Conservation (phyloP, 805 yeast genomes). For the Barnettozyma pratensis region DNA sequence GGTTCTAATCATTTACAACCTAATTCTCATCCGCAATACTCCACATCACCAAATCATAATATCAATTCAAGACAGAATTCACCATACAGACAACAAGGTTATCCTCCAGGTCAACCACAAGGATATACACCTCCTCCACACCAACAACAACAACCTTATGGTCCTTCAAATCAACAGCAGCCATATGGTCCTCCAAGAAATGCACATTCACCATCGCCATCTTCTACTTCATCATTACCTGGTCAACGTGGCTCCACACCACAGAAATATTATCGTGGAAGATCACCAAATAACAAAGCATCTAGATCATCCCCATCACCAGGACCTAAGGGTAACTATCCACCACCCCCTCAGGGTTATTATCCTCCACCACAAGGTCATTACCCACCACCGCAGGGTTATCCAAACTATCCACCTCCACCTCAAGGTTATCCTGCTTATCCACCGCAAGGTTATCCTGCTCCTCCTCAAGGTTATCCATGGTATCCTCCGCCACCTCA, state of each 20-base stretch:
- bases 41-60: slow-evolving; percentile 7
- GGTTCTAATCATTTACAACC: not conserved
- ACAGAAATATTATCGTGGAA: slow-evolving; percentile 8
- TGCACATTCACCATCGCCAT: not conserved
- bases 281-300: slow-evolving; percentile 11
- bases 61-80: slow-evolving; percentile 12
- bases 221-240: slow-evolving; percentile 8
- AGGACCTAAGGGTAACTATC: slow-evolving; percentile 1
- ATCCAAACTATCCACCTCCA: slow-evolving; percentile 10
- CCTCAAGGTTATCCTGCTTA: slow-evolving; percentile 25
- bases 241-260: slow-evolving; percentile 2
- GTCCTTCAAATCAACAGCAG: not conserved
- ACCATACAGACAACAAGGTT: slow-evolving; percentile 10
- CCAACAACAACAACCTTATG: not conserved
- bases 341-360: slow-evolving; percentile 12
- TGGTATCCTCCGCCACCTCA: slow-evolving; percentile 12
- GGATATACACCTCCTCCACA: not conserved
- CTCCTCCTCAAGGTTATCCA: slow-evolving; percentile 15
- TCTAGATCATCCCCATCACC: slow-evolving; percentile 4
- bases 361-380: slow-evolving; percentile 11
- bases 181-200: not conserved
- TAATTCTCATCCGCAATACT: not conserved
- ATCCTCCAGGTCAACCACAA: slow-evolving; percentile 1
- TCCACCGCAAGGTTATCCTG: slow-evolving; percentile 14
- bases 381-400: slow-evolving; percentile 17